phyloP scores from a whole-genome alignment of 2,329 filamentous ascomycete genomes.

The Cladosporium velox region DNA sequence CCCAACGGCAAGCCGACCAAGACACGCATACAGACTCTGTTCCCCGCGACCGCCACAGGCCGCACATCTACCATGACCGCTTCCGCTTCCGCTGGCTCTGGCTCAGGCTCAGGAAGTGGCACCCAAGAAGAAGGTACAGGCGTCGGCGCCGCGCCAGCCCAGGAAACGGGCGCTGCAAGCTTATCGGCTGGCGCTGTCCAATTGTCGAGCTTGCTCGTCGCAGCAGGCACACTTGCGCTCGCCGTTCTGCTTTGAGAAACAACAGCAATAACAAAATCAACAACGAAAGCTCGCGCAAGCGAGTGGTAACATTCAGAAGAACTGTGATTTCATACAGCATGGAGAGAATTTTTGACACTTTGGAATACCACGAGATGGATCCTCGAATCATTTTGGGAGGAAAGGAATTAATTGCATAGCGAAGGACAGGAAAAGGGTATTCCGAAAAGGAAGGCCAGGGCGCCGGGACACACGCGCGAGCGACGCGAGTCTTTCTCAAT shows the following conservation, averaged over 20 bases:
- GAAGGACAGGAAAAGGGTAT: not conserved
- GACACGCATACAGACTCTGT: slow-evolving; percentile 39
- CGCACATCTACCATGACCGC: slow-evolving; percentile 27
- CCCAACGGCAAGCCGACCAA: slow-evolving; percentile 36
- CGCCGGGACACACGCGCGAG: not conserved
- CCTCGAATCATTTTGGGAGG: not conserved
- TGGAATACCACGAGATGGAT: not conserved
- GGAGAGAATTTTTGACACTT: not conserved
- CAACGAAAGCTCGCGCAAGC: not conserved
- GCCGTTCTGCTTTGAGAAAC: slow-evolving; percentile 7
- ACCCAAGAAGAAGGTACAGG: not conserved
- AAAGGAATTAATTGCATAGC: not conserved
- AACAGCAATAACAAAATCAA: not conserved
- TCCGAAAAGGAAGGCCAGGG: not conserved
- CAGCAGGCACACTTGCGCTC: slow-evolving; percentile 6
- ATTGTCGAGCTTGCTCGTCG: not conserved
- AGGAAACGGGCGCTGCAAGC: slow-evolving; percentile 9
- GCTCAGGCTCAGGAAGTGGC: not conserved
- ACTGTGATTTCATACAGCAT: not conserved
- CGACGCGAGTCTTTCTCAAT: not conserved
- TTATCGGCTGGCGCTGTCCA: not conserved
- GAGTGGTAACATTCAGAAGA: not conserved
- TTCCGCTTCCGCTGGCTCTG: slow-evolving; percentile 9
- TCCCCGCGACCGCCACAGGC: slow-evolving; percentile 42
- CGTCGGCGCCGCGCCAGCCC: not conserved